Base-by-base conservation (phyloP, 768 basidiomycete species). In the Lyophyllum shimeji region DNA sequence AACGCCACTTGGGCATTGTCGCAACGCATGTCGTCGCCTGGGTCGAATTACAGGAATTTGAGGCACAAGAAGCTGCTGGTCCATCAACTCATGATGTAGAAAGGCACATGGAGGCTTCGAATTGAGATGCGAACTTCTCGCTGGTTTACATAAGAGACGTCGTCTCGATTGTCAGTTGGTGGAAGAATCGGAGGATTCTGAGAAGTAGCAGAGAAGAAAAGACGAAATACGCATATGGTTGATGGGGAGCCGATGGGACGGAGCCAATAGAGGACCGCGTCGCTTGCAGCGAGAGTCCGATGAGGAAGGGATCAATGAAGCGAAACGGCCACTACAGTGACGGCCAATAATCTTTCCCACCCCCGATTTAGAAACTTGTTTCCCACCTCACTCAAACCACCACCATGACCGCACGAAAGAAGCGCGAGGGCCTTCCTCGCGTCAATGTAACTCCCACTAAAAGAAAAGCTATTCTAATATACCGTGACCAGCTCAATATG, bases 231-330 rank as follows among this genome's bases (percentile, higher is more conserved):
- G 24, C 56, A 64, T 58, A 59, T 61, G 65, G 56, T 55, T 62
- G 59, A 47, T 63, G 53, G 60, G 20, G 23, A 24, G 50, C 40
- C 42, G 50, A 25, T 33, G 51, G 34, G 53, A 48, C 75, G 75
- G 76, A 64, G 60, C 60, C 53, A 70, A 66, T 66, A 18, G 64
- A 55, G 55, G 57, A 57, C 74, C 74, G 74, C 63, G 63, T 72
- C 75, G 75, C 74, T 70, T 65, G 61, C 43, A 64, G 53, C 52
- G 55, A 63, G 67, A 52, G 64, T 78, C 77, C 77, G 77, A 78
- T 67, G 72, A 77, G 68, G 63, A 64, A 64, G 70, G 71, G 60
- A 51, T 34, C 40, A 37, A 46, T 50, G 17, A 48, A 46, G 60
- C 53, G 50, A 53, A 43, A 50, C 47, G 49, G 55, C 29, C 29